Evolutionary conservation across 2,329 filamentous ascomycete species (phyloP), one percentile per base, ranked within the genome.

Genomic region (Capronia coronata): DNA sequence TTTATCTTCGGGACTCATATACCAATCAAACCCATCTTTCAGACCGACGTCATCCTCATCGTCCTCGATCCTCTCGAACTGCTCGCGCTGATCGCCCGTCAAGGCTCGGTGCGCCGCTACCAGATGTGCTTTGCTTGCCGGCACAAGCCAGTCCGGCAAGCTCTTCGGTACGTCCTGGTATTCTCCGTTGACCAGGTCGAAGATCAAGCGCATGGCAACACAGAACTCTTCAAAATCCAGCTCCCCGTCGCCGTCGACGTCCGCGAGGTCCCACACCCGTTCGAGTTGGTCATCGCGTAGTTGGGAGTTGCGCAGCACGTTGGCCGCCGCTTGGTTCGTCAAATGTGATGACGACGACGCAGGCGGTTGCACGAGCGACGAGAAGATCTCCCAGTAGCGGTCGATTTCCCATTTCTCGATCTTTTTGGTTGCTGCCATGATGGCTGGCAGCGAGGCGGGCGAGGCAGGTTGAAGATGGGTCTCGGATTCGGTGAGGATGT

Each of bases 211-310:
- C 93, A 98, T 98, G 32, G 90, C 93, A 51, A 98, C 93, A 69
- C 93, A 98, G 68, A 98, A 98, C 75, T 98, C 93, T 72, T 98
- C 93, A 73, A 98, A 98, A 71, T 98, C 93, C 47, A 98, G 76
- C 69, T 94, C 94, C 56, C 93, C 93, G 73, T 98, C 93, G 62
- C 90, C 90, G 70, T 98, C 93, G 54, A 98, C 88, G 67, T 98
- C 93, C 51, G 93, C 88, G 56, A 98, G 77, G 65, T 98, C 93
- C 93, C 93, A 98, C 56, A 98, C 87, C 62, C 83, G 80, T 72
- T 97, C 93, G n/a, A 98, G 83, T 72, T 98, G 91, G 64, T 84
- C 80, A 67, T 87, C 83, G 56, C 79, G 75, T 55, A 87, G 72
- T 61, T 82, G 80, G 57, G 79, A 83, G 73, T 87, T 87, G 68